Base-by-base conservation (phyloP, 345 rosid genomes). In the Salix viminalis region DNA sequence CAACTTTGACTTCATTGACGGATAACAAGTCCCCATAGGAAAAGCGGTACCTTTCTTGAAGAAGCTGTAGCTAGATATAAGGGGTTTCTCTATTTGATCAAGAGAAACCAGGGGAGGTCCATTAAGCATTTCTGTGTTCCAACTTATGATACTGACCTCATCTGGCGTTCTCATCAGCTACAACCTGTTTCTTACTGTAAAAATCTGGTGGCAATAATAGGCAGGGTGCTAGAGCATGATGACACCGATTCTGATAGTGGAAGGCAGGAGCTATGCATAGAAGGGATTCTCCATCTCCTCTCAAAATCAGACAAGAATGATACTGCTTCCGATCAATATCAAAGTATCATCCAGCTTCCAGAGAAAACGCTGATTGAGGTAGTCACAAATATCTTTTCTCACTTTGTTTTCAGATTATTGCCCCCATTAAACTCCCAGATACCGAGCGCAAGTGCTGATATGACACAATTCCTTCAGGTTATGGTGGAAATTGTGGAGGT, bases 91-190 rank as follows among this genome's bases (percentile, higher is more conserved):
- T 78, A 82, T 74, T 64, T 82, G 69, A 76, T 82, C 66, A 79
- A 75, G 62, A 82, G 70, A 76, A 84, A 80, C 42, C n/a, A 36
- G 62, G 84, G 79, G 70, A 82, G 69, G 19, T 65, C 72, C 1
- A 44, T 64, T n/a, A 60, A 73, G 26, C 56, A 28, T 13, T 84
- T 71, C 54, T 79, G 78, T 37, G 78, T 84, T 77, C 85, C 84
- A 24, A 77, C 84, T 7, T 77, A 82, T 44, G 83, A 83, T 74
- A 81, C 77, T 36, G 86, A 81, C 75, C 83, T 86, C 19, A 77
- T 79, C 42, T 82, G 81, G 80, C 85, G 75, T 30, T 52, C 82
- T 56, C 82, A 77, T 39, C 83, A 70, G 41, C 60, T 76, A 39
- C 56, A 58, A 42, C 80, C 80, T 69, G 58, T 67, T 67, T 73